phyloP scores from a whole-genome alignment of 495 filamentous ascomycete genomes.

The Cladorrhinum samala region DNA sequence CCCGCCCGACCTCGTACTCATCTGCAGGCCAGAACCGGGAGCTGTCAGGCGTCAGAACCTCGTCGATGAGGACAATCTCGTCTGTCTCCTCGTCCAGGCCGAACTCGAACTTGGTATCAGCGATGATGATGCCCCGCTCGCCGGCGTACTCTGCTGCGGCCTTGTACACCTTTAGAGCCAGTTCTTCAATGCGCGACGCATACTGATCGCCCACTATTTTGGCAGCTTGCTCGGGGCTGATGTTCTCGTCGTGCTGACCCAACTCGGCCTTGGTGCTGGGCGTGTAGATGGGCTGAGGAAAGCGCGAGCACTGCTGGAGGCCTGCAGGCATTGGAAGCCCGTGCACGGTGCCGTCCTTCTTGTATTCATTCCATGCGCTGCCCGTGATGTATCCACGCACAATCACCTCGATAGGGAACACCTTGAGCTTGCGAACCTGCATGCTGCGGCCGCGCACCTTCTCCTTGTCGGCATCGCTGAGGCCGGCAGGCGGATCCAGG shows the following conservation, averaged over 20 bases:
- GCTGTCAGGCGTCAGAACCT: conserved; percentile 81
- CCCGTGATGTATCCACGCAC: conserved; percentile 94
- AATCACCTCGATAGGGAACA: conserved; percentile 81
- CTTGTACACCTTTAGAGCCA: conserved; percentile 68
- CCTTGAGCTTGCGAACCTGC: conserved; percentile 70
- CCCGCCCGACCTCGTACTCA: conserved; percentile 62
- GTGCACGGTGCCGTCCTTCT: conserved; percentile 71
- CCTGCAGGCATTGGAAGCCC: conserved; percentile 63
- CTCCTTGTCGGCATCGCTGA: conserved; percentile 36
- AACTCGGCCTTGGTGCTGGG: conserved; percentile 84
- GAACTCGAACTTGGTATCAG: conserved; percentile 53
- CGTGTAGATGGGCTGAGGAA: conserved; percentile 75
- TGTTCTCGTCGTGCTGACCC: conserved; percentile 88
- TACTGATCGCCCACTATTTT: conserved; percentile 67
- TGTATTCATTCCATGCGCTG: conserved; percentile 74
- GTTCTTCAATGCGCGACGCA: conserved; percentile 65
- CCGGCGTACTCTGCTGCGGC: conserved; percentile 67
- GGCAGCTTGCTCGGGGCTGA: conserved; percentile 63
- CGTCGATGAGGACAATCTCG: conserved; percentile 80
- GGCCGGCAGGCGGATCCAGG: conserved; percentile 53
- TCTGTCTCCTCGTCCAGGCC: conserved; percentile 67
- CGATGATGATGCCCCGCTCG: conserved; percentile 81
- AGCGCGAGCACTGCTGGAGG: conserved; percentile 62
- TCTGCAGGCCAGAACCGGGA: conserved; percentile 84
- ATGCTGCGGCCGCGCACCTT: conserved; percentile 62